Evolutionary conservation across 2,329 filamentous ascomycete genomes (phyloP).

Genomic region (Phyllosticta capitalensis): DNA sequence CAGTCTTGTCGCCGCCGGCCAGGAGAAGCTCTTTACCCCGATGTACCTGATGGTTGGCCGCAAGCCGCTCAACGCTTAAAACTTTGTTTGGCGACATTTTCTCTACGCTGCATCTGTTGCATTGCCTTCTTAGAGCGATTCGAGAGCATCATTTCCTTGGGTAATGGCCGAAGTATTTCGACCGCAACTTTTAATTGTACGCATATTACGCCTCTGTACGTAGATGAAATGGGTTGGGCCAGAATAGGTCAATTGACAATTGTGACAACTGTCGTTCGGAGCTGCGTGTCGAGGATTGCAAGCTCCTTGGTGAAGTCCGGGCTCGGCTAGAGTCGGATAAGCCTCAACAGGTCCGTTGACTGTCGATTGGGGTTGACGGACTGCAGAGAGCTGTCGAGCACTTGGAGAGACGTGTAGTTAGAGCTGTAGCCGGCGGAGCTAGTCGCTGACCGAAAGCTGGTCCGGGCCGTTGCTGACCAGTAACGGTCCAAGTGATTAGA

Average conservation of each 20-base stretch:
- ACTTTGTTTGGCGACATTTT: background rate
- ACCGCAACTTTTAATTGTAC: background rate
- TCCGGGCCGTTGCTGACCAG: background rate
- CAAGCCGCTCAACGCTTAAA: constrained; percentile 52
- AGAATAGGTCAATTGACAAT: background rate
- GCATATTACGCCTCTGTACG: background rate
- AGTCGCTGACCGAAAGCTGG: background rate
- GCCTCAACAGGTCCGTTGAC: background rate
- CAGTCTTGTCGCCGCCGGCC: constrained; percentile 75
- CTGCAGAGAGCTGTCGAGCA: background rate
- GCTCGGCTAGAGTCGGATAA: background rate
- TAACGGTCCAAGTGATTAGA: background rate
- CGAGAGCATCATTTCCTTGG: background rate
- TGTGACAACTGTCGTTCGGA: background rate
- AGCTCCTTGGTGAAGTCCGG: background rate
- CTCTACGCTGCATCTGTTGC: background rate
- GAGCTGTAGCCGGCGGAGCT: background rate
- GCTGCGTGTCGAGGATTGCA: background rate
- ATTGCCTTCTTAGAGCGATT: background rate
- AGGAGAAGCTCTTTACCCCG: constrained; percentile 88
- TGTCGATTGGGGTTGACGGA: background rate
- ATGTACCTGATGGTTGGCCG: constrained; percentile 96
- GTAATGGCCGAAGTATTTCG: background rate
- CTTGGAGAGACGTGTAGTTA: background rate
- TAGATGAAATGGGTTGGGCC: background rate